Evolutionary conservation across 2,329 filamentous ascomycete species (phyloP).

Genomic region (Fusarium palustre): DNA sequence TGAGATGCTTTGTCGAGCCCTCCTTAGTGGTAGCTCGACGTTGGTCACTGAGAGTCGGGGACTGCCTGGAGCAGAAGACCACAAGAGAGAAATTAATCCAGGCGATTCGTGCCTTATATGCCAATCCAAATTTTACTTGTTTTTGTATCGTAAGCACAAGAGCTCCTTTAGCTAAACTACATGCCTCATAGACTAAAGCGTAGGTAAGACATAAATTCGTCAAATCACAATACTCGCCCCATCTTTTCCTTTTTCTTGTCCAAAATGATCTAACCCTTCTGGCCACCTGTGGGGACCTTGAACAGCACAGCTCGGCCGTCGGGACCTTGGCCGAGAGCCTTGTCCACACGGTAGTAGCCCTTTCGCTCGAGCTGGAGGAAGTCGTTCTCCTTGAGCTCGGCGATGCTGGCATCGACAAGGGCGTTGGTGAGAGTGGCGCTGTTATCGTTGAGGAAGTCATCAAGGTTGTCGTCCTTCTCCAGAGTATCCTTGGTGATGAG

Average conservation of each 20-base stretch:
- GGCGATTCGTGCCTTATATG: background rate
- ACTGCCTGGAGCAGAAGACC: too few species aligned
- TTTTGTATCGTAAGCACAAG: slow-evolving; percentile 7
- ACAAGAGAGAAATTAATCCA: background rate
- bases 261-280: slow-evolving; percentile 46
- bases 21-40: background rate
- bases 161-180: slow-evolving; percentile 7
- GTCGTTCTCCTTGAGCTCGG: slow-evolving; percentile 82
- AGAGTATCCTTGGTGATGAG: slow-evolving; percentile 95
- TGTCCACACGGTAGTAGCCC: slow-evolving; percentile 90
- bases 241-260: slow-evolving; percentile 13
- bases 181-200: slow-evolving; percentile 31
- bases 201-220: slow-evolving; percentile 33
- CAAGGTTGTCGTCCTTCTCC: slow-evolving; percentile 85
- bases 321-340: slow-evolving; percentile 63
- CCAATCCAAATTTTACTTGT: slow-evolving; percentile 11
- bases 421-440: slow-evolving; percentile 82
- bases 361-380: slow-evolving; percentile 96
- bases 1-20: background rate
- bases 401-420: slow-evolving; percentile 83
- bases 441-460: slow-evolving; percentile 82
- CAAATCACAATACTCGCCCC: slow-evolving; percentile 28
- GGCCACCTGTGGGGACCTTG: slow-evolving; percentile 67
- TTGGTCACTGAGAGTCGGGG: too few species aligned
- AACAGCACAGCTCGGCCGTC: slow-evolving; percentile 68